Evolutionary conservation across 2,329 filamentous ascomycete species (phyloP), one percentile per base, ranked within the genome.

Genomic region (Xylaria sp.): DNA sequence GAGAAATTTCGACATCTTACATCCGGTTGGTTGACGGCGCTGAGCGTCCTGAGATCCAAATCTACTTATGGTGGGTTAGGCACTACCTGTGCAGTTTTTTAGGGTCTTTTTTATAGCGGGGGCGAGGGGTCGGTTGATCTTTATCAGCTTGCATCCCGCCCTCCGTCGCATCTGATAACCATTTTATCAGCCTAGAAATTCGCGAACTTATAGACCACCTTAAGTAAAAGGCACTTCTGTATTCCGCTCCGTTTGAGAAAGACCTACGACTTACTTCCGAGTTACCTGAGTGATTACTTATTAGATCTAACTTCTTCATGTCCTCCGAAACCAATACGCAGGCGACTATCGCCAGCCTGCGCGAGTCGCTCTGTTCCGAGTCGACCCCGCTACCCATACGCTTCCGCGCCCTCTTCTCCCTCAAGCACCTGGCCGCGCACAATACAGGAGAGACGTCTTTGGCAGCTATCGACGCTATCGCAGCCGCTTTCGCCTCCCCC

Each of bases 341-440:
- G 63, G 72, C 74, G 60, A 89, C 88, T 54, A 86, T 93, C 74
- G 76, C 83, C 65, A 83, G 86, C 67, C 87, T 97, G 61, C 91
- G 93, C 77, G 87, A 91, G 77, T 92, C 91, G 68, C 89, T 99
- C 68, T 90, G 87, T 75, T 91, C 92, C 58, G 96, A 98, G 83
- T 83, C 87, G 15, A 91, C 92, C 70, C 90, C 94, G 54, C 92
- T 99, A 63, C 92, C 94, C 46, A 87, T 93, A 72, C 93, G 96
- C 72, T 99, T 98, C 83, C 93, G 96, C 76, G 95, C 96, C 51
- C 92, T 99, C 75, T 99, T 99, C 85, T 97, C 95, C 20, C 90
- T 99, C 69, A 99, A 99, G 84, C 93, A 98, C 80, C 85, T 98
- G 69, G 95, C 96, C 57, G 90, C 88, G 67, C 88, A 90, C 72